Evolutionary conservation across 768 basidiomycete genomes (phyloP), one percentile per base, ranked within the genome.

Genomic region (Tricholoma saponaceum): DNA sequence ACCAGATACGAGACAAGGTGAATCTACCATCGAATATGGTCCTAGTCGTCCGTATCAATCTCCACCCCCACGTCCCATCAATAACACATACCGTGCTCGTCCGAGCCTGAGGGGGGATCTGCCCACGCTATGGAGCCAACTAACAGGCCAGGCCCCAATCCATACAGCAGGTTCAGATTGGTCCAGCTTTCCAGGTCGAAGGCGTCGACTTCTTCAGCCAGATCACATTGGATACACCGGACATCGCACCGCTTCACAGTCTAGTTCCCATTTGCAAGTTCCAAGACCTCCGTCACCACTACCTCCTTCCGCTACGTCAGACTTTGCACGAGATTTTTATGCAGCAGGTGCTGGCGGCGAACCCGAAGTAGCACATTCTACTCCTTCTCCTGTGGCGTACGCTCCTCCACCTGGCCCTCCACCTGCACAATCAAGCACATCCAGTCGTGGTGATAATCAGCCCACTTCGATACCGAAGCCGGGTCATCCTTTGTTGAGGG

Each of bases 251-350:
- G 13, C 25, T 10, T 26, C 16, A 14, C 52, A 23, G 22, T 43
- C 25, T 9, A 7, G 5, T 22, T 43, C 41, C 0, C 20, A n/a
- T 35, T 14, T 26, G 22, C 20, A 10, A 5, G 20, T 20, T 30
- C 18, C 18, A 35, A 18, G 30, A 44, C 53, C 20, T 30, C 60
- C 20, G 26, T 60, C 52, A 9, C n/a, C 58, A 6, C 30, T 23
- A 32, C 33, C 28, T 58, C 43, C 56, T 0, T 32, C 58, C 10
- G 51, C 63, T 4, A 49, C 64, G 33, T 85, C 84, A 0, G 83
- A 84, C 13, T 86, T 86, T 64, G 79, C 82, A n/a, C 70, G 78
- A n/a, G 84, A 86, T 35, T 86, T 86, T 61, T 84, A 86, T 59
- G 73, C 79, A 0, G 79, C 79, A 2, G 81, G 81, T 1, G 54